These are phyloP conservation scores for Crotalaria pallida DNA, from an alignment of 306 rosid genomes.

Conservation along the genomic window DNA sequence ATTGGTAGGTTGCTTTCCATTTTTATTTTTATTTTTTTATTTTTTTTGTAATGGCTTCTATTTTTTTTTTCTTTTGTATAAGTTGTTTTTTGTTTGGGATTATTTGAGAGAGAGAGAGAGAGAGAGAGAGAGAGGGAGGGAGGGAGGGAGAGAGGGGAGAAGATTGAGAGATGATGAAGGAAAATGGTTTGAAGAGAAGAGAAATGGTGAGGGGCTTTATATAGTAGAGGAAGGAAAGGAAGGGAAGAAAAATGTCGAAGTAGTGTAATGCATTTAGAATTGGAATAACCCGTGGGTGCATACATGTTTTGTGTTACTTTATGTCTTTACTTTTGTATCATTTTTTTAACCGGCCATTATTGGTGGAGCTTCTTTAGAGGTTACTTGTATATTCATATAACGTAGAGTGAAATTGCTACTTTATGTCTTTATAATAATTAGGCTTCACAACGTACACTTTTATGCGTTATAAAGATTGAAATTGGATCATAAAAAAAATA, in stretches of 20 bases:
- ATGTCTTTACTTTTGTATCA: neutral
- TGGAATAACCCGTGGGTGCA: slow-evolving; percentile 1
- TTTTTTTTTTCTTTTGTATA: neutral
- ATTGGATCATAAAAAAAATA: too few species aligned
- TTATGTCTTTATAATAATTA: too few species aligned
- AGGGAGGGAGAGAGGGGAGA: slow-evolving; percentile 24
- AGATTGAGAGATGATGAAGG: neutral
- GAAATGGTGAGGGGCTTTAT: neutral
- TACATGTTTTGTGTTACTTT: slow-evolving; percentile 18
- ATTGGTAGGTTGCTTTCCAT: slow-evolving; percentile 46
- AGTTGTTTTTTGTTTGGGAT: neutral
- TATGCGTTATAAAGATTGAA: too few species aligned
- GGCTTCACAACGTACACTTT: too few species aligned
- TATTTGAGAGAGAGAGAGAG: slow-evolving; percentile 18
- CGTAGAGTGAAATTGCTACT: too few species aligned
- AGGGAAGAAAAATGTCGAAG: neutral
- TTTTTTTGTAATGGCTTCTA: neutral
- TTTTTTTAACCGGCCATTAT: neutral
- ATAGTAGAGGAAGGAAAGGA: neutral
- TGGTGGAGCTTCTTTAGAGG: neutral
- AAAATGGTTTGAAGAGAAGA: neutral
- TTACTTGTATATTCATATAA: too few species aligned
- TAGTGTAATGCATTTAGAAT: neutral
- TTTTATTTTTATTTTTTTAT: neutral
- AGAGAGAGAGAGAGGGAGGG: slow-evolving; percentile 27